These are phyloP conservation scores for Naganishia liquefaciens DNA, from an alignment of 1,284 basidiomycete genomes.

Conservation along the genomic window DNA sequence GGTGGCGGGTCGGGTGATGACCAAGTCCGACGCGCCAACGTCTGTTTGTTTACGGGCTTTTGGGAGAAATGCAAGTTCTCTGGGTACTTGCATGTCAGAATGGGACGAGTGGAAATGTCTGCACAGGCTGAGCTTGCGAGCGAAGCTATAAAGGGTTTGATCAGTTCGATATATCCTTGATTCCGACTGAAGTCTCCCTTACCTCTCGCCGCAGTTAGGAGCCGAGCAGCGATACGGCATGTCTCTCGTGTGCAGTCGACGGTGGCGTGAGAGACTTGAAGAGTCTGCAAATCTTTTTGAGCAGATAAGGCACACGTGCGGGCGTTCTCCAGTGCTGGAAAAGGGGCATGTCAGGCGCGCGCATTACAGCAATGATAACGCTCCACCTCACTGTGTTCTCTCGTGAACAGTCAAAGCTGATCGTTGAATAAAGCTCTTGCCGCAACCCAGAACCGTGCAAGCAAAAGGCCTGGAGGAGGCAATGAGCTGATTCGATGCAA, in stretches of 20 bases:
- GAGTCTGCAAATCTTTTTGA: conserved; percentile 61
- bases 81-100: conserved; percentile 40
- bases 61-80: neutral
- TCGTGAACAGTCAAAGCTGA: conserved; percentile 55
- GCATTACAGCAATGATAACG: neutral
- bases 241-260: conserved; percentile 58
- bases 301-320: conserved; percentile 59
- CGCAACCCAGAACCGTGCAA: conserved; percentile 47
- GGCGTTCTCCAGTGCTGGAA: conserved; percentile 61
- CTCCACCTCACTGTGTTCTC: conserved; percentile 53
- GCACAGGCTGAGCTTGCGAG: conserved; percentile 48
- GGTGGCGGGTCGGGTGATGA: neutral
- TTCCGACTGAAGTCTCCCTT: conserved; percentile 16
- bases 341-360: conserved; percentile 32
- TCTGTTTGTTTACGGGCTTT: conserved; percentile 4
- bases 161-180: neutral
- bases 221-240: conserved; percentile 50
- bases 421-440: conserved; percentile 54
- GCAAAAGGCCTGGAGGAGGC: conserved; percentile 44
- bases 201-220: conserved; percentile 39
- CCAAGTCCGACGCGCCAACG: neutral
- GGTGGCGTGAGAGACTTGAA: conserved; percentile 60
- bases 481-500: neutral
- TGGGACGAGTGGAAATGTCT: conserved; percentile 49
- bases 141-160: conserved; percentile 36